Conservation (phyloP, 164 flowering plant genomes). For the Magnolia officinalis region DNA sequence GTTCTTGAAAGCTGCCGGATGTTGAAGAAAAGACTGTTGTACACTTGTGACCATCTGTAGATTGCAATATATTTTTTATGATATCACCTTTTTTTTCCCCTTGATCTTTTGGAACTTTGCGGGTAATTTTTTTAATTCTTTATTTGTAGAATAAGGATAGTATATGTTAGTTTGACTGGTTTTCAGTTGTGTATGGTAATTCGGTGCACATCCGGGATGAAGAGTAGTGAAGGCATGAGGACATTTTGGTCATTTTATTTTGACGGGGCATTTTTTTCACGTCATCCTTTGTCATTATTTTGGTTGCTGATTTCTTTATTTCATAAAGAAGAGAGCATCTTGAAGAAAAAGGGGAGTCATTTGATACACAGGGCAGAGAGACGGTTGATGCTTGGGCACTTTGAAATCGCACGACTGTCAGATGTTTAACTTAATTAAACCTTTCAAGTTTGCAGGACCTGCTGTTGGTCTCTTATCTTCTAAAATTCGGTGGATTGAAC, state of each 20-base stretch:
- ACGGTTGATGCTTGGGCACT: too few species aligned
- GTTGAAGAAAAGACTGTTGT: constrained; percentile 27
- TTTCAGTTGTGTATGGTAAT: background rate
- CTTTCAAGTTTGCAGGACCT: too few species aligned
- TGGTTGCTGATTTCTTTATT: background rate
- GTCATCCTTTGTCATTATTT: background rate
- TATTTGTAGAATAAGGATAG: constrained; percentile 5
- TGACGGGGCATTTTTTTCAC: background rate
- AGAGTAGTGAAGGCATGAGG: background rate
- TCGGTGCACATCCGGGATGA: background rate
- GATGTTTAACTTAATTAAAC: too few species aligned
- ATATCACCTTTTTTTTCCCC: background rate
- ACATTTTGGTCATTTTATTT: too few species aligned
- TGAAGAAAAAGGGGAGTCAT: too few species aligned
- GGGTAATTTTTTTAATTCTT: constrained; percentile 19
- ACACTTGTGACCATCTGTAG: background rate
- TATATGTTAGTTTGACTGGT: background rate
- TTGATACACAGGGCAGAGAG: too few species aligned
- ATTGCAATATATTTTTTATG: background rate
- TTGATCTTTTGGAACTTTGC: background rate
- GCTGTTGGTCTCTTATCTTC: too few species aligned
- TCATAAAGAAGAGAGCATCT: background rate
- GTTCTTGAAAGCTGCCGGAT: constrained; percentile 91
- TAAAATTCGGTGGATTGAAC: too few species aligned
- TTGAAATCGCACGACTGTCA: too few species aligned